Conservation (phyloP, 176 grass and related monocot species). For the Cenchrus purpureus region DNA sequence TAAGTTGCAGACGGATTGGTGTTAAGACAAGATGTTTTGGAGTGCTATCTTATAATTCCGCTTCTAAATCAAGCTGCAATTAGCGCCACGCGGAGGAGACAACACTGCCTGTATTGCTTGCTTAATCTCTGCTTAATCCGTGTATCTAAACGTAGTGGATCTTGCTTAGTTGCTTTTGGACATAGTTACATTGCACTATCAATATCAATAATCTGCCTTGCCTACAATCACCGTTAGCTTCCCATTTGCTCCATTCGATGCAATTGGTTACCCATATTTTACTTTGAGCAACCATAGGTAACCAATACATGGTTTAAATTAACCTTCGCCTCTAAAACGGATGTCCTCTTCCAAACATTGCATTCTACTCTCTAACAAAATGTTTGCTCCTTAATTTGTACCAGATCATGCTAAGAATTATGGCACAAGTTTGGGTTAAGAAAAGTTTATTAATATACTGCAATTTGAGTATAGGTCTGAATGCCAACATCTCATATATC, state of each 20-base stretch:
- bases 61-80: neutral
- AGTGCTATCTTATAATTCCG: neutral
- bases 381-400: too few relatives aligned
- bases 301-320: neutral
- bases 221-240: too few relatives aligned
- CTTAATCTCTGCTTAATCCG: neutral
- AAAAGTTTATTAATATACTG: too few relatives aligned
- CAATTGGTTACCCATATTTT: neutral
- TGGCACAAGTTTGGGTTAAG: too few relatives aligned
- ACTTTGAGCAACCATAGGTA: too few relatives aligned
- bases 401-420: too few relatives aligned
- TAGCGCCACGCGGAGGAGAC: neutral
- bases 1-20: neutral
- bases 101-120: neutral
- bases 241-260: neutral
- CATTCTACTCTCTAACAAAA: too few relatives aligned
- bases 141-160: neutral
- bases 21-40: neutral
- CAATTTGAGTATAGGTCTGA: too few relatives aligned
- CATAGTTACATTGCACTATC: neutral
- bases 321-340: neutral
- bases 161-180: neutral
- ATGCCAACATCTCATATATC: too few relatives aligned
- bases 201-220: neutral
- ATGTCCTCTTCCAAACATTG: neutral